Conservation (phyloP, 768 basidiomycete species). For the Grammothele lineata region DNA sequence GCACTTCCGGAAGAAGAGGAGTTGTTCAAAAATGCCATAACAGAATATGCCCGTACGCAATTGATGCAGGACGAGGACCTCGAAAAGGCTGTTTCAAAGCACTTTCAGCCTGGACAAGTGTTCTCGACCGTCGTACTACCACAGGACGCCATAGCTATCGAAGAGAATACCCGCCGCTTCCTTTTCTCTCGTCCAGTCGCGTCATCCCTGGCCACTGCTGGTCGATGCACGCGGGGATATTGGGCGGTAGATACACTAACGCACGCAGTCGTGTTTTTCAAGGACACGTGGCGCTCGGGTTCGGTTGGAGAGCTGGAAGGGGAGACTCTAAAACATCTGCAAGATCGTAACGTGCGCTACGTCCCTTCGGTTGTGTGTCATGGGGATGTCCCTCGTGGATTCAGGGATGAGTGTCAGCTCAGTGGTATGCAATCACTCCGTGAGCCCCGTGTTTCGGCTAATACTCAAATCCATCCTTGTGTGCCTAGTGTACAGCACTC, state of each 20-base stretch:
- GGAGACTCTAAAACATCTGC: neutral
- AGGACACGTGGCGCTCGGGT: constrained; percentile 5
- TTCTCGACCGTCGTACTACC: neutral
- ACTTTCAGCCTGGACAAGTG: neutral
- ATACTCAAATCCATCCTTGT: too few species aligned
- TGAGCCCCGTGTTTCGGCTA: neutral
- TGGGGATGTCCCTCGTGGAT: too few species aligned
- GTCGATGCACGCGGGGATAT: constrained; percentile 2
- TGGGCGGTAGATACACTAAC: constrained; percentile 4
- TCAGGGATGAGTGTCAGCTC: too few species aligned
- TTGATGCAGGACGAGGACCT: neutral
- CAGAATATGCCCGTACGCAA: neutral
- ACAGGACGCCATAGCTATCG: neutral
- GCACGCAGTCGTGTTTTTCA: neutral
- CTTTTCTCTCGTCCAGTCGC: constrained; percentile 8
- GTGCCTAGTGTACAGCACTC: neutral
- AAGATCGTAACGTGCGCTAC: neutral
- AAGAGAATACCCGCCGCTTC: neutral
- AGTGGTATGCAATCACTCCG: neutral
- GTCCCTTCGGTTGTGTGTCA: neutral
- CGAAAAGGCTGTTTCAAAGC: neutral
- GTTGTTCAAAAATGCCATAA: neutral
- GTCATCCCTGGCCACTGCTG: neutral
- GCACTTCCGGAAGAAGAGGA: neutral
- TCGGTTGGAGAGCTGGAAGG: neutral